These are phyloP conservation scores for Penicillium manginii DNA, from an alignment of 495 filamentous ascomycete genomes.

Conservation along the genomic window DNA sequence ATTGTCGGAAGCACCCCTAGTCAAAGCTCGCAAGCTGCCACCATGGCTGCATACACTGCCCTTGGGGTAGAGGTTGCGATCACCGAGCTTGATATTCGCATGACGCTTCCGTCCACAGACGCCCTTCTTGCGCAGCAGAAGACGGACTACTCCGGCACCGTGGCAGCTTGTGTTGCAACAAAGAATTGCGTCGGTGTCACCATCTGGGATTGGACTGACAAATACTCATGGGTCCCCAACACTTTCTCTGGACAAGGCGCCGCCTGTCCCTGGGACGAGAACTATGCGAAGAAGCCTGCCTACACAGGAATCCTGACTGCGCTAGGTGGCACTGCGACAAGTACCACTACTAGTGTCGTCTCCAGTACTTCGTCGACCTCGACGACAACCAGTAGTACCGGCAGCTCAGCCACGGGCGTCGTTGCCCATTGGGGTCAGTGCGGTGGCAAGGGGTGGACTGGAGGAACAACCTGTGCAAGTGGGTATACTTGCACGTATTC, in stretches of 20 bases:
- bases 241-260: constrained; percentile 57
- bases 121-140: constrained; percentile 58
- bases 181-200: constrained; percentile 69
- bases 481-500: constrained; percentile 48
- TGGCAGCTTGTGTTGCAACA: constrained; percentile 61
- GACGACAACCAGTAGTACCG: constrained; percentile 31
- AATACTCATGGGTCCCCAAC: constrained; percentile 63
- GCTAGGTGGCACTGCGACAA: constrained; percentile 31
- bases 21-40: constrained; percentile 49
- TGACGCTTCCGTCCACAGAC: constrained; percentile 49
- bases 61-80: constrained; percentile 63
- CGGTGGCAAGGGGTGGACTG: constrained; percentile 53
- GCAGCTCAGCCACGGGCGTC: constrained; percentile 30
- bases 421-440: constrained; percentile 54
- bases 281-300: constrained; percentile 61
- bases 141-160: constrained; percentile 58
- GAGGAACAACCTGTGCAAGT: constrained; percentile 47
- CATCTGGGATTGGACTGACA: constrained; percentile 66
- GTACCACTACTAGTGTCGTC: constrained; percentile 30
- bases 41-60: constrained; percentile 50
- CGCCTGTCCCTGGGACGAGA: constrained; percentile 56
- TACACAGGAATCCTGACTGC: constrained; percentile 47
- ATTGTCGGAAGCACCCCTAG: constrained; percentile 56
- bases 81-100: constrained; percentile 66
- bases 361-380: constrained; percentile 28